phyloP scores from a whole-genome alignment of 106 monocot species.

The Posidonia australis region DNA sequence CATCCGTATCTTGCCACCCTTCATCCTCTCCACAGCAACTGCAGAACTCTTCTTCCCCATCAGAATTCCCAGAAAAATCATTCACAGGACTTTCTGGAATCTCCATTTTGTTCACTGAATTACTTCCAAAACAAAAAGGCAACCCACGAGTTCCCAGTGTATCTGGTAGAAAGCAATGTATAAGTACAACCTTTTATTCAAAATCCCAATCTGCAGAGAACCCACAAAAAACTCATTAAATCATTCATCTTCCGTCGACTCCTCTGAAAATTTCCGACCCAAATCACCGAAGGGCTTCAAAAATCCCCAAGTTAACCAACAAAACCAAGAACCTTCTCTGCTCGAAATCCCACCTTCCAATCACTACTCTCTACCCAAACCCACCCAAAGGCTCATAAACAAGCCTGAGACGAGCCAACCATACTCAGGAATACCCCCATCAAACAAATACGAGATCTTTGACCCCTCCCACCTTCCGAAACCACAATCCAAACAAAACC shows the following conservation, averaged over 20 bases:
- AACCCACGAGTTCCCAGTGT: no score
- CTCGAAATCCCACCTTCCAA: no score
- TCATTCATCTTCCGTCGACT: no score
- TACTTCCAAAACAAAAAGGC: no score
- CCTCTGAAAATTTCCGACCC: background rate
- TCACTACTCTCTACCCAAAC: no score
- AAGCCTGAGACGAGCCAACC: no score
- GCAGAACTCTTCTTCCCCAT: slow-evolving; percentile 61
- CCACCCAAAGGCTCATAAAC: no score
- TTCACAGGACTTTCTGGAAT: slow-evolving; percentile 3
- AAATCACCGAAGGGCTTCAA: no score
- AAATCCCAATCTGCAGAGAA: background rate
- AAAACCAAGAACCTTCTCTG: no score
- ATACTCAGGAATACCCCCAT: no score
- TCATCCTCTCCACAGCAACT: slow-evolving; percentile 77
- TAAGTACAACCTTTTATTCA: background rate
- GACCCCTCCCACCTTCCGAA: background rate
- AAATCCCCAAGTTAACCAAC: background rate
- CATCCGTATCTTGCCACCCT: slow-evolving; percentile 68
- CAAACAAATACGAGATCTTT: background rate
- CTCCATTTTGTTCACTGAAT: background rate
- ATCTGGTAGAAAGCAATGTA: background rate
- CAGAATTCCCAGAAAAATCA: slow-evolving; percentile 22
- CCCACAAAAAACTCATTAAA: no score
- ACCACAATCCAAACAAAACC: background rate